phyloP scores from a whole-genome alignment of 257 asterid species.

The Lantana camara region DNA sequence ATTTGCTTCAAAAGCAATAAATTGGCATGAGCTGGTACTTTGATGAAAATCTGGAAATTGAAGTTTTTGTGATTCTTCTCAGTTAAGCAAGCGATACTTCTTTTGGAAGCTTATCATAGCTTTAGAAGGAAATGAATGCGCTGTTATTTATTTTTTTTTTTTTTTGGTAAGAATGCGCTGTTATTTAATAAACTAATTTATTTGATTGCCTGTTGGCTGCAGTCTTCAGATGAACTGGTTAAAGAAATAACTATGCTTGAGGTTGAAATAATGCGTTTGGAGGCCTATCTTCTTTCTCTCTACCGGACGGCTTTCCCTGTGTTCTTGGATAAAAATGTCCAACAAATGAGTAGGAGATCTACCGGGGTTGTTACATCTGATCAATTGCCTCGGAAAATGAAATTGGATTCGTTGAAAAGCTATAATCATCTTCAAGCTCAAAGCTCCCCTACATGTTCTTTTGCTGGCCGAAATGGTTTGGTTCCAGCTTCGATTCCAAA shows the following conservation, averaged over 20 bases:
- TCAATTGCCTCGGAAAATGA: not conserved
- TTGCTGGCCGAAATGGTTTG: constrained; percentile 43
- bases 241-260: constrained; percentile 76
- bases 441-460: constrained; percentile 47
- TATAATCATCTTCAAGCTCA: constrained; percentile 29
- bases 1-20: too few relatives aligned
- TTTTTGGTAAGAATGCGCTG: too few relatives aligned
- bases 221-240: constrained; percentile 71
- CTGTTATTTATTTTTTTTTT: not conserved
- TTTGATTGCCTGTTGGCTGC: constrained; percentile 22
- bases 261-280: constrained; percentile 69
- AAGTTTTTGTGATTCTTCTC: too few relatives aligned
- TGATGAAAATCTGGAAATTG: not conserved
- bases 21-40: too few relatives aligned
- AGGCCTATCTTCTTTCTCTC: constrained; percentile 72
- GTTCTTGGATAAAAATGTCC: constrained; percentile 25
- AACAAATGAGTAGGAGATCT: constrained; percentile 4
- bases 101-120: too few relatives aligned
- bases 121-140: too few relatives aligned
- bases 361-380: too few relatives aligned
- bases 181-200: constrained; percentile 17
- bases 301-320: constrained; percentile 62
- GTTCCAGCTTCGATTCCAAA: constrained; percentile 38
- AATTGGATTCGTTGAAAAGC: constrained; percentile 25
- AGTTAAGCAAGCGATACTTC: too few relatives aligned